These are phyloP conservation scores for Lyophyllum semitale DNA, from an alignment of 768 basidiomycete species.

Conservation along the genomic window DNA sequence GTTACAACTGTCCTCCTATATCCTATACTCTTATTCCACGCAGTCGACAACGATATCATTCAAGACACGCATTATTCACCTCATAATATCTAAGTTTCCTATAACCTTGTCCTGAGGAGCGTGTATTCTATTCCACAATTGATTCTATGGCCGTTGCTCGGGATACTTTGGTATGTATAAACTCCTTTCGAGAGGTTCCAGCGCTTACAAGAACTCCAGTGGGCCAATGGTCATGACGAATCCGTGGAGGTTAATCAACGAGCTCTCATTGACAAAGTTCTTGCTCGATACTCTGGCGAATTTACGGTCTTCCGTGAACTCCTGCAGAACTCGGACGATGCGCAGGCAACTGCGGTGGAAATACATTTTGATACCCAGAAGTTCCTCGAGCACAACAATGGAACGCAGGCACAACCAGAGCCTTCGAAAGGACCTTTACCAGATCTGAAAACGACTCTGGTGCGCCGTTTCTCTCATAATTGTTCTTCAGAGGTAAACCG, in stretches of 20 bases:
- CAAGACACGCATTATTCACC: not conserved
- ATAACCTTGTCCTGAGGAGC: not conserved
- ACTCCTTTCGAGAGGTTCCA: not conserved
- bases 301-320: constrained; percentile 86
- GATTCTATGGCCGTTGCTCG: constrained; percentile 22
- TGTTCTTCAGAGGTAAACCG: not conserved
- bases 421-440: constrained; percentile 38
- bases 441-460: constrained; percentile 64
- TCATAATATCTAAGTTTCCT: not conserved
- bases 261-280: constrained; percentile 95
- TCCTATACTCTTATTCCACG: no score
- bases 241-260: constrained; percentile 92
- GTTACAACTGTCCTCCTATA: no score
- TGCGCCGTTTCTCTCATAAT: constrained; percentile 27
- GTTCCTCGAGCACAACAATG: constrained; percentile 36
- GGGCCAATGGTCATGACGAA: constrained; percentile 69
- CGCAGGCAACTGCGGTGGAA: constrained; percentile 72
- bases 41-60: not conserved
- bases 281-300: constrained; percentile 94
- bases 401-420: constrained; percentile 11
- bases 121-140: not conserved
- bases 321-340: constrained; percentile 95
- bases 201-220: constrained; percentile 28
- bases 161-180: constrained; percentile 26
- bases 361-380: constrained; percentile 75